These are phyloP conservation scores for Bombardia bombarda DNA, from an alignment of 495 filamentous ascomycete genomes.

Conservation along the genomic window DNA sequence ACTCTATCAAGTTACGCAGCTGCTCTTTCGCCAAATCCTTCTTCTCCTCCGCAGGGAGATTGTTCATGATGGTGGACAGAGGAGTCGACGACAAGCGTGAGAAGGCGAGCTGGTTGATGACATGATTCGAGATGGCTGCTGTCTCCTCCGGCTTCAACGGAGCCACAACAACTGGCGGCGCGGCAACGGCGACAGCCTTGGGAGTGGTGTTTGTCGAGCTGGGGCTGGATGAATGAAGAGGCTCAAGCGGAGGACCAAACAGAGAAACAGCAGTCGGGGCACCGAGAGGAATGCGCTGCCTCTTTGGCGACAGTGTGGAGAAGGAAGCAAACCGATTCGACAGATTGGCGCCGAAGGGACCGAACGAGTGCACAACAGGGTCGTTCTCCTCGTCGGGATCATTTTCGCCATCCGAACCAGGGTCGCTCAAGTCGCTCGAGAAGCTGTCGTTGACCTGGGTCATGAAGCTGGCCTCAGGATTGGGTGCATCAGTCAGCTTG, in stretches of 20 bases:
- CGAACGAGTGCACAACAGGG: constrained; percentile 82
- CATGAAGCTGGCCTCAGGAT: constrained; percentile 20
- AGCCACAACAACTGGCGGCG: constrained; percentile 21
- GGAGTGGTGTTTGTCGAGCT: constrained; percentile 8
- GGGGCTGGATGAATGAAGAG: constrained; percentile 2
- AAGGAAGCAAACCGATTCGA: constrained; percentile 72
- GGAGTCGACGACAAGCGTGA: constrained; percentile 91
- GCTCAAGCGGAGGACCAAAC: constrained; percentile 6
- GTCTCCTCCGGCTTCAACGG: constrained; percentile 22
- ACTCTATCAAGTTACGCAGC: constrained; percentile 62
- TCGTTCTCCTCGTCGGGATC: constrained; percentile 90
- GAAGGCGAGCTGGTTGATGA: constrained; percentile 92
- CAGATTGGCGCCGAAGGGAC: constrained; percentile 76
- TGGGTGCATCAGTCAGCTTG: constrained; percentile 8
- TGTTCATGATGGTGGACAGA: constrained; percentile 75
- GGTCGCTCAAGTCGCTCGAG: constrained; percentile 55
- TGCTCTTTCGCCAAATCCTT: constrained; percentile 49
- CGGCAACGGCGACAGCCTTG: neutral
- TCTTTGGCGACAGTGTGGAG: constrained; percentile 47
- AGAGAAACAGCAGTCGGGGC: neutral
- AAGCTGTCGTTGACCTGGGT: constrained; percentile 35
- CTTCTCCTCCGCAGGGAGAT: constrained; percentile 64
- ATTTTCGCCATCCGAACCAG: constrained; percentile 53
- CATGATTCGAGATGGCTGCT: constrained; percentile 61
- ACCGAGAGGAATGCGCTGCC: neutral